Conservation (phyloP, 192 early-diverging fungal genomes). For the Chytriomyces sp. region DNA sequence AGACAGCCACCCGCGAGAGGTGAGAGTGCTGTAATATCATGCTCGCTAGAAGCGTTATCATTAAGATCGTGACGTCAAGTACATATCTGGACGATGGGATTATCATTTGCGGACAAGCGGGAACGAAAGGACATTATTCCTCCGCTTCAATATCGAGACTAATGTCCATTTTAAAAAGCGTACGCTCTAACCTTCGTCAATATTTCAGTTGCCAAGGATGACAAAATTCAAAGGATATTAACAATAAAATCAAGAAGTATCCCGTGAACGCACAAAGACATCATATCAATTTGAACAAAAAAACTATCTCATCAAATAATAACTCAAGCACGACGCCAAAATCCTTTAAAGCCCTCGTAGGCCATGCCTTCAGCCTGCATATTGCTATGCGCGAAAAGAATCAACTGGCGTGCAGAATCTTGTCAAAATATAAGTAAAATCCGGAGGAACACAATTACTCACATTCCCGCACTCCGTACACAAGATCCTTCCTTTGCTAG, state of each 20-base stretch:
- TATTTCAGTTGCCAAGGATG: constrained; percentile 44
- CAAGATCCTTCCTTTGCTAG: constrained; percentile 50
- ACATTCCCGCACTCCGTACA: constrained; percentile 61
- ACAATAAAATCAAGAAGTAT: constrained; percentile 23
- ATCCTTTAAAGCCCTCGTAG: constrained; percentile 57
- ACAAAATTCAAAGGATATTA: constrained; percentile 43
- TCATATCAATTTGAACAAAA: background rate
- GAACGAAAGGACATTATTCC: background rate
- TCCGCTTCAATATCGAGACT: background rate
- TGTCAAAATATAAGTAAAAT: background rate
- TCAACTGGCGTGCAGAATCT: constrained; percentile 41
- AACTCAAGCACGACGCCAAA: constrained; percentile 59
- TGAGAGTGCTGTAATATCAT: background rate
- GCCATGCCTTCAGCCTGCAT: constrained; percentile 45
- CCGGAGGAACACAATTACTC: background rate
- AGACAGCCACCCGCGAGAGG: background rate
- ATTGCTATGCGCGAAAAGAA: constrained; percentile 59
- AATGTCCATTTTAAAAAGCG: background rate
- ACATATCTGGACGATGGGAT: background rate
- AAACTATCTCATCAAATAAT: background rate
- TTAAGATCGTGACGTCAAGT: background rate
- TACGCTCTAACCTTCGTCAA: constrained; percentile 44
- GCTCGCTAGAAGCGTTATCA: background rate
- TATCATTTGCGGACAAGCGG: background rate
- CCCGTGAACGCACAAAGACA: background rate